Percentiles rank a stretch among this genome's conserved stretches.
phyloP scores from a whole-genome alignment of 179 eudicot species.

The Silene vulgaris region DNA sequence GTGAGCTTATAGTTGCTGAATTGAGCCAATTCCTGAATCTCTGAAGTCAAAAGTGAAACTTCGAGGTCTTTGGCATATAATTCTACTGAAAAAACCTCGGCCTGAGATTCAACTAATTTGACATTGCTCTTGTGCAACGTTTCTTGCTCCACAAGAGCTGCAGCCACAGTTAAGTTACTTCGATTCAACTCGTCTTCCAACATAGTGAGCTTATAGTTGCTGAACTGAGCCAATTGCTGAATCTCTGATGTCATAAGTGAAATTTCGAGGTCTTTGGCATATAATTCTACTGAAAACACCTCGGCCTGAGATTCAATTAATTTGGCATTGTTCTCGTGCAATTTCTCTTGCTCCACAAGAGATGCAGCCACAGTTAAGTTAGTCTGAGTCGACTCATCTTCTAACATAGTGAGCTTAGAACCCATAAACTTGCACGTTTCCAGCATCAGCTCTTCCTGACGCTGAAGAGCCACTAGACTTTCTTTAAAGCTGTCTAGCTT shows the following conservation, averaged over 20 bases:
- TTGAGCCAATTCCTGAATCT: too few relatives aligned
- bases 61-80: too few relatives aligned
- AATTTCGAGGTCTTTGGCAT: constrained; percentile 60
- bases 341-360: constrained; percentile 44
- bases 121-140: too few relatives aligned
- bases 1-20: constrained; percentile 38
- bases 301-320: constrained; percentile 42
- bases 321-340: constrained; percentile 46
- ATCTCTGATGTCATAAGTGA: constrained; percentile 50
- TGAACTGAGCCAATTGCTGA: constrained; percentile 34
- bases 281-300: constrained; percentile 38
- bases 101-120: too few relatives aligned
- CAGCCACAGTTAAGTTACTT: too few relatives aligned
- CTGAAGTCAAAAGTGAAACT: too few relatives aligned
- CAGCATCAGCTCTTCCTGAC: constrained; percentile 69
- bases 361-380: constrained; percentile 38
- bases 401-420: constrained; percentile 42
- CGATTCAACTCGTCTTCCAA: neutral
- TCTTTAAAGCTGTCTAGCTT: constrained; percentile 54
- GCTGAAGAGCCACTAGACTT: constrained; percentile 55
- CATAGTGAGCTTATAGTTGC: neutral
- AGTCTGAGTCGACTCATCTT: constrained; percentile 44
- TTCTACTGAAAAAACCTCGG: too few relatives aligned
- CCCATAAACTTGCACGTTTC: constrained; percentile 60
- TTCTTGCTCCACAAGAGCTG: too few relatives aligned